A percentile compares a stretch with the other conserved stretches of the same genome.
These are phyloP conservation scores for Polychaeton citri DNA, from an alignment of 2,329 filamentous ascomycete species.

Conservation along the genomic window DNA sequence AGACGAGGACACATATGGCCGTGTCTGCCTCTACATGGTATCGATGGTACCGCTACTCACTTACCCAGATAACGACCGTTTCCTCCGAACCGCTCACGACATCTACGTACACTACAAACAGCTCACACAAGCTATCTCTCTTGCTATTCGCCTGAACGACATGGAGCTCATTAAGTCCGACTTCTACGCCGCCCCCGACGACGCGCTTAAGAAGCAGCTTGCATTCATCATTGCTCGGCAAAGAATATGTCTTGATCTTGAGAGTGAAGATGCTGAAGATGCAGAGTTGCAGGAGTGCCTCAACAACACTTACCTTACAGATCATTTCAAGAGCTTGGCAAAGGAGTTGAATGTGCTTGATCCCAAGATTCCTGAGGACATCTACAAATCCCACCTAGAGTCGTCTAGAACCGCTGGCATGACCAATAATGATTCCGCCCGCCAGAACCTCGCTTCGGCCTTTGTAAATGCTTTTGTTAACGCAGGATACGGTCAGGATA, in stretches of 20 bases:
- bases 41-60: constrained; percentile 97
- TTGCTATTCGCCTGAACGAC: constrained; percentile 90
- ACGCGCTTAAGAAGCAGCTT: constrained; percentile 79
- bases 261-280: constrained; percentile 54
- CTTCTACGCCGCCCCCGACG: constrained; percentile 68
- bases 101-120: constrained; percentile 93
- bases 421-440: constrained; percentile 88
- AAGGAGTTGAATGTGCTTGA: constrained; percentile 96
- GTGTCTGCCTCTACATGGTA: constrained; percentile 95
- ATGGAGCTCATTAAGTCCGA: constrained; percentile 62
- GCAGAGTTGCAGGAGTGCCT: constrained; percentile 68
- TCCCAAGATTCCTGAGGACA: constrained; percentile 93
- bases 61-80: constrained; percentile 92
- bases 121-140: constrained; percentile 80
- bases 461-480: constrained; percentile 98
- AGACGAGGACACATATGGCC: constrained; percentile 82
- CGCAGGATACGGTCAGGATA: constrained; percentile 87
- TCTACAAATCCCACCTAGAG: constrained; percentile 98
- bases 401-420: constrained; percentile 84
- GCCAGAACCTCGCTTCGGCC: constrained; percentile 87
- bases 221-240: constrained; percentile 87
- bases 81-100: constrained; percentile 80
- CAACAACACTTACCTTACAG: constrained; percentile 74
- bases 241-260: constrained; percentile 66
- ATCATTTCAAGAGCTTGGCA: constrained; percentile 84